Evolutionary conservation across 768 basidiomycete genomes (phyloP).

Genomic region (Lactarius sp.): DNA sequence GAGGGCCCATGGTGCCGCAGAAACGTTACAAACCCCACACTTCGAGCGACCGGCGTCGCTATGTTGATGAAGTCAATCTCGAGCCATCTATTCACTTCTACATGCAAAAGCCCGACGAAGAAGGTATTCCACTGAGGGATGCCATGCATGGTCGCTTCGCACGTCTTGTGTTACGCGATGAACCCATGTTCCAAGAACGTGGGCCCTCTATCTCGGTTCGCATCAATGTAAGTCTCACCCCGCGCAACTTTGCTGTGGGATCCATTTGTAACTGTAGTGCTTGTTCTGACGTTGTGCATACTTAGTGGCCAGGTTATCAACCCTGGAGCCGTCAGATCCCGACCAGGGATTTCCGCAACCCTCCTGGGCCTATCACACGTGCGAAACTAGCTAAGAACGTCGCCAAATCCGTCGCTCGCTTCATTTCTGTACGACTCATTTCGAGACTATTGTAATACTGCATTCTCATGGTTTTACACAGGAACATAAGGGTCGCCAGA

Average conservation of each 20-base stretch:
- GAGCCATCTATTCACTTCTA: conserved; percentile 62
- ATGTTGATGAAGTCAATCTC: conserved; percentile 64
- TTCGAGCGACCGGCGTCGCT: conserved; percentile 68
- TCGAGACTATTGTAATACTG: conserved; percentile 1
- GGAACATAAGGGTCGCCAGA: conserved; percentile 45
- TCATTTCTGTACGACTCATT: conserved; percentile 47
- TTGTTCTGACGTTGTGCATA: conserved; percentile 11
- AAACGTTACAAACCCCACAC: conserved; percentile 71
- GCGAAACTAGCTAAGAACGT: conserved; percentile 76
- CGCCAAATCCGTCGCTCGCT: conserved; percentile 68
- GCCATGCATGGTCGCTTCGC: conserved; percentile 57
- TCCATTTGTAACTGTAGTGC: neutral
- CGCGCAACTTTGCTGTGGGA: conserved; percentile 15
- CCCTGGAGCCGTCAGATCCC: conserved; percentile 80
- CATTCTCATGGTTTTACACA: conserved; percentile 28
- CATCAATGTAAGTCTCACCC: conserved; percentile 49
- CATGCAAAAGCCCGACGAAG: conserved; percentile 47
- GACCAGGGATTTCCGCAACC: conserved; percentile 73
- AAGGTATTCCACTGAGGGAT: conserved; percentile 60
- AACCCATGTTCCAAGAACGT: conserved; percentile 62
- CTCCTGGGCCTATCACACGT: conserved; percentile 71
- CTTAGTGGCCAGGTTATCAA: conserved; percentile 75
- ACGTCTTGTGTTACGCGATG: conserved; percentile 52
- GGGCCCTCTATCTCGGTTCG: conserved; percentile 80
- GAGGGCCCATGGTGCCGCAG: conserved; percentile 54